phyloP scores from a whole-genome alignment of 2,329 filamentous ascomycete species.

The Ophiognomonia clavigignenti-juglandacearum region DNA sequence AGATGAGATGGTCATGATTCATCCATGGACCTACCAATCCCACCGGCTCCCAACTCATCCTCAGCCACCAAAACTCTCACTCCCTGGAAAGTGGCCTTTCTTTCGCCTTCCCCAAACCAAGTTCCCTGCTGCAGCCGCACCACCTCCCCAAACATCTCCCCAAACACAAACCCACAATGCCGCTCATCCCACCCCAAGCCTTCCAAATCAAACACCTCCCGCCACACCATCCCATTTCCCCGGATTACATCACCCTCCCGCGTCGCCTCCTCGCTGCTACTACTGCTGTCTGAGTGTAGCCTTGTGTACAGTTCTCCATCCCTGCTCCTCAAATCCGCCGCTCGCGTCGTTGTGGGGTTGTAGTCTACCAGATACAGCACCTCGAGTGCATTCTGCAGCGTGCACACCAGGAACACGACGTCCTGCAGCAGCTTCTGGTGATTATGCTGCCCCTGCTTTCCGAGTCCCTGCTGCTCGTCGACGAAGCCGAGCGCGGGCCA shows the following conservation, averaged over 20 bases:
- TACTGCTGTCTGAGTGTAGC: conserved; percentile 15
- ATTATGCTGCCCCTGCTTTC: no score
- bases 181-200: conserved; percentile 25
- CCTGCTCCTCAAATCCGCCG: conserved; percentile 15
- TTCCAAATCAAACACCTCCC: conserved; percentile 28
- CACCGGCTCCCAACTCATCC: neutral
- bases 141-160: conserved; percentile 22
- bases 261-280: conserved; percentile 9
- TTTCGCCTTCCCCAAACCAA: conserved; percentile 23
- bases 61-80: conserved; percentile 12
- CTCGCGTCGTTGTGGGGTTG: neutral
- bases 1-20: no score
- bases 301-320: conserved; percentile 20
- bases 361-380: conserved; percentile 17
- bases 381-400: conserved; percentile 16
- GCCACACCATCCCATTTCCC: conserved; percentile 26
- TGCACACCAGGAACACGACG: conserved; percentile 15
- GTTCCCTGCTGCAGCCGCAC: conserved; percentile 26
- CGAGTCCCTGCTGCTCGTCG: no score
- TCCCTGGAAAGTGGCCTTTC: conserved; percentile 14
- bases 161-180: conserved; percentile 28
- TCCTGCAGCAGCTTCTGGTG: conserved; percentile 11
- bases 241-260: conserved; percentile 25
- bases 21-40: neutral
- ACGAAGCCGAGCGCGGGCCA: conserved; percentile 9